Evolutionary conservation across 306 rosid species (phyloP).

Genomic region (Senna siamea): DNA sequence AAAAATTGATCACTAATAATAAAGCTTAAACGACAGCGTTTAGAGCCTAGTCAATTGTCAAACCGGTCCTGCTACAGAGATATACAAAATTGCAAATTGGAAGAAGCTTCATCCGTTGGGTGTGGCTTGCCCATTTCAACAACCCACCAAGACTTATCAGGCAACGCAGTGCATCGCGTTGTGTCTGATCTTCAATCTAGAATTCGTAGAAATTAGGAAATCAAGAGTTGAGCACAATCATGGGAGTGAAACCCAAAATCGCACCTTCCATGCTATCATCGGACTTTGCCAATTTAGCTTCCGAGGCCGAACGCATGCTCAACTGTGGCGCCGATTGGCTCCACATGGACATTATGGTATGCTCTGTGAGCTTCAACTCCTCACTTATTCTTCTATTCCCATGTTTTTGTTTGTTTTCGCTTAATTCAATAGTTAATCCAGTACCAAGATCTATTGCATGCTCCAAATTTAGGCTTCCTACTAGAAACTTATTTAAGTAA

Average conservation of each 20-base stretch:
- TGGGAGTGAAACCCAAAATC: slow-evolving; percentile 70
- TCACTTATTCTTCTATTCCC: neutral
- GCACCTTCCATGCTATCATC: slow-evolving; percentile 99
- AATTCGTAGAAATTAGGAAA: neutral
- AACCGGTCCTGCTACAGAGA: neutral
- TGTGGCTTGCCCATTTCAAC: neutral
- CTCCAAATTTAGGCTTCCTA: neutral
- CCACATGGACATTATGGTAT: slow-evolving; percentile 98
- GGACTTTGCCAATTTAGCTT: slow-evolving; percentile 92
- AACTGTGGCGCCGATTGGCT: slow-evolving; percentile 96
- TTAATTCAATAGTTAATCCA: neutral
- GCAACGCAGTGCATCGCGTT: neutral
- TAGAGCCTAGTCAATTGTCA: neutral
- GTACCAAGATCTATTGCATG: neutral
- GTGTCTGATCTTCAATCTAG: neutral
- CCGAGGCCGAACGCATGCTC: slow-evolving; percentile 86
- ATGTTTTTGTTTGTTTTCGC: neutral
- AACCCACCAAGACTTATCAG: neutral
- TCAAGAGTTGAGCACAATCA: neutral
- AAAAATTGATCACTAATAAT: too few species aligned
- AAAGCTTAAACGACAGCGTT: neutral
- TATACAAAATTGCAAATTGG: neutral
- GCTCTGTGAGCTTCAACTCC: too few species aligned
- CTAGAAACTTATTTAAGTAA: neutral
- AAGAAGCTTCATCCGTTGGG: neutral